Evolutionary conservation across 176 grass and related monocot genomes (phyloP), one percentile per base, ranked within the genome.

Genomic region (Puccinellia tenuiflora): DNA sequence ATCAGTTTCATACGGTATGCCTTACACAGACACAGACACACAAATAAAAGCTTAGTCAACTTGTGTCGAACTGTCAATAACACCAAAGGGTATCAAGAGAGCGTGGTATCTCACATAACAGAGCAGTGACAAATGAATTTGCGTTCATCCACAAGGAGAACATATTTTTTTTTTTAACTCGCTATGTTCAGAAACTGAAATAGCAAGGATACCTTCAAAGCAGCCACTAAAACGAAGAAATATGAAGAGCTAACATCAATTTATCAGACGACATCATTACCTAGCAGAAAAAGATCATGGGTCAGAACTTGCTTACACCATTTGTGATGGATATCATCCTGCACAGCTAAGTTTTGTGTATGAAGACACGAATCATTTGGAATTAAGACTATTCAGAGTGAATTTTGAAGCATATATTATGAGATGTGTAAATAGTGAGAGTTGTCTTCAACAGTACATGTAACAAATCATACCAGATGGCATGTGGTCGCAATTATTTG

Each of bases 201-300:
- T 20, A 47, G 22, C 42, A 79, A 6, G 63, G 1, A 68, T 84
- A 98, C 96, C 96, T 98, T 98, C 63, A 95, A 93, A 86, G 96
- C 96, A 87, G 96, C 85, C 38, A 98, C 92, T 92, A 98, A 91
- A 88, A 98, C 80, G 92, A 92, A 98, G 78, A 98, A 98, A 90
- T 98, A 91, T 79, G 92, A 69, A 14, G 96, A 95, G 85, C n/a
- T 84, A 91, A 95, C 96, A 45, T 98, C 83, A 34, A 98, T 82
- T 71, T 71, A 98, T 88, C 42, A 90, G 82, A 69, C 63, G 54
- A 98, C 79, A 25, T 93, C 88, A 70, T 94, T 66, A 88, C 92
- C 96, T 98, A 86, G 62, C n/a, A 89, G 31, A 82, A 75, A 80
- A 70, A 42, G 65, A 80, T 45, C 35, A 25, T 30, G 26, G 16